Evolutionary conservation across 805 yeast species (phyloP).

Genomic region (Wickerhamomyces pijperi): DNA sequence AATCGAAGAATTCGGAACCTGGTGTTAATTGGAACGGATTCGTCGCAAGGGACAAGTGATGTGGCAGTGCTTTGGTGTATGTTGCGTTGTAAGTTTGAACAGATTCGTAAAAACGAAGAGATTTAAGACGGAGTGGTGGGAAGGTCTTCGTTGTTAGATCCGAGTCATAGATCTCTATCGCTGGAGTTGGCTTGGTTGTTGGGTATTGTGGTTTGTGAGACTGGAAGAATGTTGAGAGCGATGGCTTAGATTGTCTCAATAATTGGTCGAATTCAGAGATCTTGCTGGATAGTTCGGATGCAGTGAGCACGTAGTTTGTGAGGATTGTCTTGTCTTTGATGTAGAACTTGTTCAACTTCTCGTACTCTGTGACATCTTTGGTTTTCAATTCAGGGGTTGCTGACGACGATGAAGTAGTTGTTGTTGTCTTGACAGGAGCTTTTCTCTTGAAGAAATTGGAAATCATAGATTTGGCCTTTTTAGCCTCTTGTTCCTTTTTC

Average conservation of each 20-base stretch:
- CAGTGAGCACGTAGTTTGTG: too few relatives aligned
- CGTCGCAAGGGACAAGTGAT: slow-evolving; percentile 15
- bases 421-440: background rate
- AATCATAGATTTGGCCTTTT: background rate
- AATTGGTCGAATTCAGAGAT: background rate
- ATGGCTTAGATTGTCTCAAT: background rate
- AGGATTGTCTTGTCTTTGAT: background rate
- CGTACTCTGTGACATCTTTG: background rate
- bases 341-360: background rate
- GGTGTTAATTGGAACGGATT: slow-evolving; percentile 27
- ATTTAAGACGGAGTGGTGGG: slow-evolving; percentile 25
- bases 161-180: slow-evolving; percentile 12
- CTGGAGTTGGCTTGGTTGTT: too few relatives aligned
- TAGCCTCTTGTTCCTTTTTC: background rate
- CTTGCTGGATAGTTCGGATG: too few relatives aligned
- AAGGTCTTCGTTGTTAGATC: slow-evolving; percentile 2
- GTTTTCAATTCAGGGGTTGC: background rate
- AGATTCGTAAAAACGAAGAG: slow-evolving; percentile 38
- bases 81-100: slow-evolving; percentile 45
- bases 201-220: background rate
- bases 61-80: slow-evolving; percentile 29
- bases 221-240: background rate
- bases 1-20: slow-evolving; percentile 43
- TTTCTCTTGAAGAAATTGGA: background rate
- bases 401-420: background rate